Percentiles rank a stretch among this genome's conserved stretches.
Conservation (phyloP, 177 flowering plant species). For the Vitis hybrid region DNA sequence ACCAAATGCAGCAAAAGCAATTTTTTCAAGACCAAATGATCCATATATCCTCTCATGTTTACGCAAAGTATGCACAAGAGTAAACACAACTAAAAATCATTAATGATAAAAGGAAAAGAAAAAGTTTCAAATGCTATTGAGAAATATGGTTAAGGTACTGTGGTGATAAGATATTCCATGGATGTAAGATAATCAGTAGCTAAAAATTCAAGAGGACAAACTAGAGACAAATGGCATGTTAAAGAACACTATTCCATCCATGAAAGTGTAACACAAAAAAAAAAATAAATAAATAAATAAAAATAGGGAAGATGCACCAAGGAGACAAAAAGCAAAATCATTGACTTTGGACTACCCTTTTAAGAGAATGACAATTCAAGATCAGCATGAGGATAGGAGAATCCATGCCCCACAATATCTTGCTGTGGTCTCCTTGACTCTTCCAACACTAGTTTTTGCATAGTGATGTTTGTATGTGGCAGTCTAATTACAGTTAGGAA, state of each 20-base stretch:
- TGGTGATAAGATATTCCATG: too few relatives aligned
- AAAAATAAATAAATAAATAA: not conserved
- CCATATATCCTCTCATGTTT: too few relatives aligned
- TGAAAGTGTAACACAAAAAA: not conserved
- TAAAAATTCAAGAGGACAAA: not conserved
- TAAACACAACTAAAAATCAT: too few relatives aligned
- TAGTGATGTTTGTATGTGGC: not conserved
- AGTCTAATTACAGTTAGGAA: not conserved
- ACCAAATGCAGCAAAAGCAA: too few relatives aligned
- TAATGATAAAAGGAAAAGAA: too few relatives aligned
- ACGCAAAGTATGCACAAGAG: too few relatives aligned
- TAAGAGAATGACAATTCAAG: constrained; percentile 7
- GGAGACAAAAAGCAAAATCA: not conserved
- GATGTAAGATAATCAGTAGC: not conserved
- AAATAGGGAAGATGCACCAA: not conserved
- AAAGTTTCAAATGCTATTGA: too few relatives aligned
- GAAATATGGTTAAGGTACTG: too few relatives aligned
- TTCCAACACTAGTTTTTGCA: not conserved
- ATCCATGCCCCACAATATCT: constrained; percentile 22
- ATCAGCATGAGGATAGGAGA: constrained; percentile 10
- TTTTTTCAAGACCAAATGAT: too few relatives aligned
- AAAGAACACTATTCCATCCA: not conserved
- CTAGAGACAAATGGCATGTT: constrained; percentile 2
- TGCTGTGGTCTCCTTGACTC: constrained; percentile 17
- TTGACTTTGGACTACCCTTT: constrained; percentile 3